These are phyloP conservation scores for Combretum micranthum DNA, from an alignment of 345 rosid genomes.

Conservation along the genomic window DNA sequence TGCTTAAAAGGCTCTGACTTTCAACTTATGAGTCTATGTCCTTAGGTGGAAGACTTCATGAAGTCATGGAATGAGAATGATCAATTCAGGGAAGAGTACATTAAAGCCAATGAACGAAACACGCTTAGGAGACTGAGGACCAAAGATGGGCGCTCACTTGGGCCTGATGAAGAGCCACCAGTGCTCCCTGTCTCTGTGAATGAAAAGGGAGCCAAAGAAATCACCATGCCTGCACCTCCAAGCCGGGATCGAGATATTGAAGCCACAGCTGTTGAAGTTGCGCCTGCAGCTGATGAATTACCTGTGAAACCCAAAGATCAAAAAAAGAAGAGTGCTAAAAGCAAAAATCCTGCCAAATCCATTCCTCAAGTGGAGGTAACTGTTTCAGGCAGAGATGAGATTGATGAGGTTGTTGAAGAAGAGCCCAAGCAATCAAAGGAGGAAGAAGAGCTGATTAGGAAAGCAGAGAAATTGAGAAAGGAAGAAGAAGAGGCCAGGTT, in stretches of 20 bases:
- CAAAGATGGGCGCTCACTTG: conserved; percentile 76
- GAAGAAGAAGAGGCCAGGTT: conserved; percentile 52
- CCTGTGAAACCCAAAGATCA: conserved; percentile 27
- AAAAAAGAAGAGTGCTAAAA: conserved; percentile 33
- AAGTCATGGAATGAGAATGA: conserved; percentile 52
- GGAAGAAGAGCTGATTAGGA: conserved; percentile 69
- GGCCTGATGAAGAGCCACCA: conserved; percentile 69
- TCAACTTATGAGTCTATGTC: background rate
- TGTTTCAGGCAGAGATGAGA: conserved; percentile 34
- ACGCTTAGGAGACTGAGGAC: conserved; percentile 69
- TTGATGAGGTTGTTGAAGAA: conserved; percentile 33
- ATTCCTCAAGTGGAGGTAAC: conserved; percentile 21
- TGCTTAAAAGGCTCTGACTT: conserved; percentile 3
- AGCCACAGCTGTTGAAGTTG: conserved; percentile 23
- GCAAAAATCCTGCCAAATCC: conserved; percentile 30
- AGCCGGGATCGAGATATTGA: conserved; percentile 22
- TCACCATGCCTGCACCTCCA: conserved; percentile 10
- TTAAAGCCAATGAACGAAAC: conserved; percentile 48
- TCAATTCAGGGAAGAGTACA: conserved; percentile 62
- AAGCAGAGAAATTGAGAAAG: conserved; percentile 65
- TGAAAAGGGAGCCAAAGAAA: conserved; percentile 30
- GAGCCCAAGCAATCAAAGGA: conserved; percentile 52
- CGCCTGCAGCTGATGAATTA: conserved; percentile 24
- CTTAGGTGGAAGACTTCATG: conserved; percentile 63
- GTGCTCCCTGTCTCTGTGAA: conserved; percentile 21